Conservation (phyloP, 208 protist genomes). For the Wallacemonas sp. region DNA sequence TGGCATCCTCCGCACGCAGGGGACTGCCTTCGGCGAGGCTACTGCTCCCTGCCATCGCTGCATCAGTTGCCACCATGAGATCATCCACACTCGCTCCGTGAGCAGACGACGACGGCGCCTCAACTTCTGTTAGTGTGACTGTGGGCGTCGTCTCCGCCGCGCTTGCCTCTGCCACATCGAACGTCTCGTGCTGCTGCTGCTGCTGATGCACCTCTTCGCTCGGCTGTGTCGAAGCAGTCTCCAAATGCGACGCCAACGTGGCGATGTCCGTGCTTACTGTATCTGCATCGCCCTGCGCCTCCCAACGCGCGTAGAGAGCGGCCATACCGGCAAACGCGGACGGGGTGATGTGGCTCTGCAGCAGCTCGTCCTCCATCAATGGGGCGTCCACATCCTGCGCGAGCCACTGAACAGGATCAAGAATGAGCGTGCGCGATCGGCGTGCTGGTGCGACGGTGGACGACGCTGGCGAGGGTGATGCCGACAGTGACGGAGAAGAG, state of each 20-base stretch:
- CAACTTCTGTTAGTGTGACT: background rate
- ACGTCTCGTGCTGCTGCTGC: background rate
- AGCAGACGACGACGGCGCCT: background rate
- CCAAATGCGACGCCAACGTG: too few relatives aligned
- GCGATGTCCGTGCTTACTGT: too few relatives aligned
- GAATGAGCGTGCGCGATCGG: conserved; percentile 17
- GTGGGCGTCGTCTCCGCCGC: background rate
- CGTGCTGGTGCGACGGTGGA: background rate
- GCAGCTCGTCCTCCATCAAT: conserved; percentile 36
- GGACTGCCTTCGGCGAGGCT: too few relatives aligned
- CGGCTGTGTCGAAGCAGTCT: too few relatives aligned
- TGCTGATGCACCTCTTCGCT: too few relatives aligned
- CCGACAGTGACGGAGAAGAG: background rate
- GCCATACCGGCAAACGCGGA: conserved; percentile 5
- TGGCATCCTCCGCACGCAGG: too few relatives aligned
- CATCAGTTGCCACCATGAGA: background rate
- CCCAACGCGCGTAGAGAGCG: background rate
- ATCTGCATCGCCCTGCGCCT: too few relatives aligned
- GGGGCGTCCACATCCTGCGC: conserved; percentile 36
- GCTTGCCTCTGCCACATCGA: background rate
- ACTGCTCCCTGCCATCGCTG: too few relatives aligned
- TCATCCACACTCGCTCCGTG: background rate
- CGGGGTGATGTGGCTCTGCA: conserved; percentile 18
- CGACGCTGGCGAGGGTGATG: background rate
- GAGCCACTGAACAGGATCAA: conserved; percentile 62